These are phyloP conservation scores for Sugiyamaella castrensis DNA, from an alignment of 1,139 yeast genomes.

Conservation along the genomic window DNA sequence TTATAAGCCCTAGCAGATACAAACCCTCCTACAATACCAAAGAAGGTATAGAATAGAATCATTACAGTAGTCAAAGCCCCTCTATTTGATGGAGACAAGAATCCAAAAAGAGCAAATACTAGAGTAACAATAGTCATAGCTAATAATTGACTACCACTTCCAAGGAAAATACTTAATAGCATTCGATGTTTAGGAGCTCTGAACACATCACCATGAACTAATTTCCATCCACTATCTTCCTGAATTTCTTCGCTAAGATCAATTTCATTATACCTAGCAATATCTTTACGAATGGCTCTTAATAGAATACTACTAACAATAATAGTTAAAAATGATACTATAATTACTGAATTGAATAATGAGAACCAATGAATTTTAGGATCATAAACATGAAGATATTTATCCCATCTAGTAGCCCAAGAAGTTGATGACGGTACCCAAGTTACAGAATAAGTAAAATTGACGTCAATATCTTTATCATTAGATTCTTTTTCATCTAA, in stretches of 20 bases:
- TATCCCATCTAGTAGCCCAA: conserved; percentile 99
- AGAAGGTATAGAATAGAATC: conserved; percentile 76
- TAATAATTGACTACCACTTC: conserved; percentile 84
- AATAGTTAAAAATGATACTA: conserved; percentile 72
- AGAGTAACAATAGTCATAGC: conserved; percentile 74
- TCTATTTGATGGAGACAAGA: conserved; percentile 90
- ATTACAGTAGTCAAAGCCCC: conserved; percentile 89
- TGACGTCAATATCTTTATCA: conserved; percentile 42
- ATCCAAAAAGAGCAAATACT: conserved; percentile 80
- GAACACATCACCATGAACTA: conserved; percentile 93
- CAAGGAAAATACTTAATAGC: conserved; percentile 74
- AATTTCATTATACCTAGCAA: conserved; percentile 82
- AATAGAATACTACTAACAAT: conserved; percentile 77
- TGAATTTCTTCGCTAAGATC: conserved; percentile 77
- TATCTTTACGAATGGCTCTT: conserved; percentile 80
- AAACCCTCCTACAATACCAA: conserved; percentile 79
- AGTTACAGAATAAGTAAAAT: conserved; percentile 59
- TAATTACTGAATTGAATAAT: conserved; percentile 74
- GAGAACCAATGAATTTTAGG: conserved; percentile 97
- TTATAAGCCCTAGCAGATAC: conserved; percentile 83
- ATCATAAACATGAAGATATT: conserved; percentile 85
- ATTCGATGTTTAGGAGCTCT: conserved; percentile 73
- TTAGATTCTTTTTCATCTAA: conserved; percentile 30
- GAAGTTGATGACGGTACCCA: conserved; percentile 69
- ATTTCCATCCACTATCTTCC: conserved; percentile 97